A percentile compares a stretch with the other conserved stretches of the same genome.
phyloP scores from a whole-genome alignment of 2,329 filamentous ascomycete species.

The Ploettnerulaceae sp. region DNA sequence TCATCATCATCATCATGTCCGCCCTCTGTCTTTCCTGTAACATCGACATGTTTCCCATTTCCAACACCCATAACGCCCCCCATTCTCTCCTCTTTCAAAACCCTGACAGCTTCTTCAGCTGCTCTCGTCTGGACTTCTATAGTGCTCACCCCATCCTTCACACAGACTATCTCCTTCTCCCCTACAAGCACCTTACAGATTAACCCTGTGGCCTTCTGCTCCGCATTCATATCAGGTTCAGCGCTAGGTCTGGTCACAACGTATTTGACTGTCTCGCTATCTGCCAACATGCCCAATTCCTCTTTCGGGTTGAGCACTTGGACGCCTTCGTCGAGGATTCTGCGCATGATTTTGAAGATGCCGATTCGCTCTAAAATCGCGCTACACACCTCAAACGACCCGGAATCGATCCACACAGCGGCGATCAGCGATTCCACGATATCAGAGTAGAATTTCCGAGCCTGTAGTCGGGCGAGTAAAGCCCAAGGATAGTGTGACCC shows the following conservation, averaged over 20 bases:
- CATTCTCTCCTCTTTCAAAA: conserved; percentile 23
- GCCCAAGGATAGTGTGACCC: conserved; percentile 70
- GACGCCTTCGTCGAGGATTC: conserved; percentile 55
- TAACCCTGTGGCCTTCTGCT: conserved; percentile 24
- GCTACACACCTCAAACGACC: conserved; percentile 54
- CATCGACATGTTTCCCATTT: background rate
- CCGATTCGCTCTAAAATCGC: conserved; percentile 59
- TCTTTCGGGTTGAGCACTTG: conserved; percentile 63
- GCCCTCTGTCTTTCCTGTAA: background rate
- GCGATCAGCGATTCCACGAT: conserved; percentile 76
- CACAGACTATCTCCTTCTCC: conserved; percentile 41
- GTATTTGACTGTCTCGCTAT: conserved; percentile 51
- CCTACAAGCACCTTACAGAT: conserved; percentile 48
- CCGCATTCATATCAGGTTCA: background rate
- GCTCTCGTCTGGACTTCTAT: conserved; percentile 53
- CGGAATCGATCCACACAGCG: conserved; percentile 78
- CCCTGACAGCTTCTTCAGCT: conserved; percentile 46
- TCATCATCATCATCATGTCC: background rate
- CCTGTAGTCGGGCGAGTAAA: conserved; percentile 57
- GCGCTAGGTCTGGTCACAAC: conserved; percentile 29
- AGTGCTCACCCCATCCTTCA: conserved; percentile 42
- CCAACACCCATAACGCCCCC: background rate
- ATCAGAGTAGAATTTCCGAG: conserved; percentile 78
- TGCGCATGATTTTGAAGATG: conserved; percentile 56
- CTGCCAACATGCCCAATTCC: conserved; percentile 56